These are phyloP conservation scores for Durusdinium trenchii DNA, from an alignment of 73 alveolate genomes.

Conservation along the genomic window DNA sequence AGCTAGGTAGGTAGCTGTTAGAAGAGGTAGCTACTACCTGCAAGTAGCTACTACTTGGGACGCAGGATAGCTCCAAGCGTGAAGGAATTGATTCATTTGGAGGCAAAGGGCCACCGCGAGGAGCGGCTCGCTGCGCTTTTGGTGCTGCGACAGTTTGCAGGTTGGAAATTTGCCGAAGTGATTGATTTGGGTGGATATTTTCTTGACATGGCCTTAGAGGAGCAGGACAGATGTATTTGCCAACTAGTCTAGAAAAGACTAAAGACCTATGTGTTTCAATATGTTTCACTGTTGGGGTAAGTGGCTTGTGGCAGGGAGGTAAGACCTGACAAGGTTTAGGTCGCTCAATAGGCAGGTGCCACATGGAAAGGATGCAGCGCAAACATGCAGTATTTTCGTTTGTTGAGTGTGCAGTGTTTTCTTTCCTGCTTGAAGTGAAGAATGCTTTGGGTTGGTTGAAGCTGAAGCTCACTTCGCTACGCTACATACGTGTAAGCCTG, in stretches of 20 bases:
- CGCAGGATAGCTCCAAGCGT: not conserved
- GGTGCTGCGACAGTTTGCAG: constrained; percentile 83
- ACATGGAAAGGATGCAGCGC: not conserved
- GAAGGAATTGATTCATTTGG: not conserved
- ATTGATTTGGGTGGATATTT: not conserved
- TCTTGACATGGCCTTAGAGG: no score
- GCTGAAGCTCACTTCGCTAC: not conserved
- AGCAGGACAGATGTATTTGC: no score
- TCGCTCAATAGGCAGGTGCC: not conserved
- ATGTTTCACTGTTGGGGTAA: no score
- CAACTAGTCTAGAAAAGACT: no score
- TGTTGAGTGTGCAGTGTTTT: not conserved
- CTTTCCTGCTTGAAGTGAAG: not conserved
- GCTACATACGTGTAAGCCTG: not conserved
- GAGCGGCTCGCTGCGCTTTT: constrained; percentile 75
- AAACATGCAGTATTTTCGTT: no score
- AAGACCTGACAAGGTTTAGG: no score
- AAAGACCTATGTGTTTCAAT: no score
- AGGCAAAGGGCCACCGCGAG: constrained; percentile 86
- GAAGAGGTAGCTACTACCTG: not conserved
- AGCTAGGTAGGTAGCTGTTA: not conserved
- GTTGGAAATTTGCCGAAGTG: not conserved
- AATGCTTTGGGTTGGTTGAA: not conserved
- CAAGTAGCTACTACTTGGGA: not conserved
- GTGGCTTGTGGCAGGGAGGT: no score